Conservation (phyloP, 176 grass and related monocot species). For the Oryza meridionalis region DNA sequence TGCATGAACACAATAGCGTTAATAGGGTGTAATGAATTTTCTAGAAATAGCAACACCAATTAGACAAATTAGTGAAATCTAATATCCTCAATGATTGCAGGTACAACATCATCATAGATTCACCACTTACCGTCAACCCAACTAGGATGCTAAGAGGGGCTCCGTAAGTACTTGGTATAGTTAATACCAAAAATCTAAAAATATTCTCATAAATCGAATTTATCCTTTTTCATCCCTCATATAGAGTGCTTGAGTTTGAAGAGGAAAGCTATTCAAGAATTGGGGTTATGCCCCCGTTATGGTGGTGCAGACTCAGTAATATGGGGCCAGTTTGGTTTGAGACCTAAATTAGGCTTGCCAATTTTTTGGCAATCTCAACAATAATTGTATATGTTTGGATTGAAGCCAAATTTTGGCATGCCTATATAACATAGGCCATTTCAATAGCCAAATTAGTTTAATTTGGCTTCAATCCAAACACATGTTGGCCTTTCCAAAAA, state of each 20-base stretch:
- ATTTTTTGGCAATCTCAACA: too few species aligned
- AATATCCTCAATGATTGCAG: background rate
- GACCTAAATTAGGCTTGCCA: too few species aligned
- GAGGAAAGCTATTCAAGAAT: slow-evolving; percentile 42
- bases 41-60: background rate
- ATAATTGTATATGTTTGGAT: too few species aligned
- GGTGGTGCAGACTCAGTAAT: slow-evolving; percentile 32
- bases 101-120: slow-evolving; percentile 38
- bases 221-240: background rate
- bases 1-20: background rate
- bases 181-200: background rate
- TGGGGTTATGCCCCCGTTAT: slow-evolving; percentile 33
- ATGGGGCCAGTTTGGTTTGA: slow-evolving; percentile 4
- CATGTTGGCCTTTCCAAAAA: too few species aligned
- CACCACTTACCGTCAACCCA: slow-evolving; percentile 28
- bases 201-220: background rate
- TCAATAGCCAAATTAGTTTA: too few species aligned
- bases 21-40: background rate
- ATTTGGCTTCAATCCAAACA: too few species aligned
- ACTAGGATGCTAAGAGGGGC: slow-evolving; percentile 25
- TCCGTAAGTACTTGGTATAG: background rate
- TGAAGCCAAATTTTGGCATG: too few species aligned
- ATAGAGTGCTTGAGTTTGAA: slow-evolving; percentile 24
- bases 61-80: background rate
- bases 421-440: too few species aligned